Percentiles rank a stretch among this genome's conserved stretches.
These are phyloP conservation scores for Geotrichum candidum DNA, from an alignment of 1,139 yeast species.

Conservation along the genomic window DNA sequence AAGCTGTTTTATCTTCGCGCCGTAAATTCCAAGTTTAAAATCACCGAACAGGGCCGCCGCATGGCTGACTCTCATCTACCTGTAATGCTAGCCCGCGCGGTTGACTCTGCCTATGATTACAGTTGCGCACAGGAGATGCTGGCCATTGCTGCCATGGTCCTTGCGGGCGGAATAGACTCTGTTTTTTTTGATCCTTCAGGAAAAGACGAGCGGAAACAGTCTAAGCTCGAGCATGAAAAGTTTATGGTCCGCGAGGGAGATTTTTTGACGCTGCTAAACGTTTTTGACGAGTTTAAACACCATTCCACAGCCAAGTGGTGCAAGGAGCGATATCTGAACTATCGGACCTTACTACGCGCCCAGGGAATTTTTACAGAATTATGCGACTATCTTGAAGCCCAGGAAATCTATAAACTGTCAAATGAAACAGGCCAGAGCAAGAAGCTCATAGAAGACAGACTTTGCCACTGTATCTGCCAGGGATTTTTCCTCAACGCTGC, in stretches of 20 bases:
- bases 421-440: neutral
- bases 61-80: conserved; percentile 54
- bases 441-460: conserved; percentile 10
- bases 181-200: conserved; percentile 73
- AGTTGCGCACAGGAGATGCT: conserved; percentile 72
- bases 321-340: conserved; percentile 67
- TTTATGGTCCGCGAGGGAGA: conserved; percentile 85
- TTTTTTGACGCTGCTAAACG: conserved; percentile 74
- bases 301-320: conserved; percentile 57
- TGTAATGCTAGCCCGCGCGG: conserved; percentile 20
- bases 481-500: conserved; percentile 22
- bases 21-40: conserved; percentile 70
- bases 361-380: conserved; percentile 18
- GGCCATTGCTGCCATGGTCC: conserved; percentile 70
- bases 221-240: conserved; percentile 42
- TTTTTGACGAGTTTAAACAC: conserved; percentile 57
- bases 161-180: conserved; percentile 66
- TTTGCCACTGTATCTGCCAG: conserved; percentile 18
- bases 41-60: conserved; percentile 64
- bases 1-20: conserved; percentile 57
- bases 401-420: conserved; percentile 3
- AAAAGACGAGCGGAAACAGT: conserved; percentile 69
- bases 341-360: conserved; percentile 66
- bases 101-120: conserved; percentile 17
- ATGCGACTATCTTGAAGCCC: conserved; percentile 6